phyloP scores from a whole-genome alignment of 495 filamentous ascomycete genomes.

The Zalerion maritima region DNA sequence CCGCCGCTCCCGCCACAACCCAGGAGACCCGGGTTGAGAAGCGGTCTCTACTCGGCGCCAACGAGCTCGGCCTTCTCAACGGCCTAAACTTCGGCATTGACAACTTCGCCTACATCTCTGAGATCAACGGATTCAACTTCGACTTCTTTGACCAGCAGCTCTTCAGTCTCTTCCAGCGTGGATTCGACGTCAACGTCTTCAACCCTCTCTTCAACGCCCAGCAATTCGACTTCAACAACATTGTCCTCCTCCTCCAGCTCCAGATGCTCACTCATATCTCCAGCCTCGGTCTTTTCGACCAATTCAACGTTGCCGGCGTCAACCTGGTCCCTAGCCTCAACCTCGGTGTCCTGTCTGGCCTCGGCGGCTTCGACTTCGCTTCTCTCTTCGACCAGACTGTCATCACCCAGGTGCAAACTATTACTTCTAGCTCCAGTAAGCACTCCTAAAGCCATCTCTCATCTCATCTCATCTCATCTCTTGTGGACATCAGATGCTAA shows the following conservation, averaged over 20 bases:
- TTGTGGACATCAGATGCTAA: too few relatives aligned
- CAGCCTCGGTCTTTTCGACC: constrained; percentile 27
- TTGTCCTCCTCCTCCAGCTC: constrained; percentile 30
- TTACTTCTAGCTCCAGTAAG: too few relatives aligned
- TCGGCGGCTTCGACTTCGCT: constrained; percentile 22
- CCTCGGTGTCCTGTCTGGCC: constrained; percentile 23
- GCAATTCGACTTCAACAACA: constrained; percentile 20
- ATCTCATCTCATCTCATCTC: too few relatives aligned
- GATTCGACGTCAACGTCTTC: constrained; percentile 26
- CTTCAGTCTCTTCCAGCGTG: constrained; percentile 20
- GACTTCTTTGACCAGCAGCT: constrained; percentile 22
- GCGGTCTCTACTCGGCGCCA: constrained; percentile 11
- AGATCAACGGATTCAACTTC: constrained; percentile 28
- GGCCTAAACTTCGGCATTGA: constrained; percentile 26
- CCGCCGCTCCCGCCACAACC: constrained; percentile 21
- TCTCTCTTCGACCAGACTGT: constrained; percentile 22
- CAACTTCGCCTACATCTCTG: constrained; percentile 32
- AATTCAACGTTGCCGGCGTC: constrained; percentile 27
- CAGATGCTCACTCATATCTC: constrained; percentile 25
- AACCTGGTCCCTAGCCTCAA: constrained; percentile 24
- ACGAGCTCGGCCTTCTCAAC: constrained; percentile 25
- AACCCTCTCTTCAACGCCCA: constrained; percentile 21
- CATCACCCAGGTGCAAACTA: constrained; percentile 23
- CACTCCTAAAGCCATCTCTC: too few relatives aligned
- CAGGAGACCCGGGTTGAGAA: too few relatives aligned